Base-by-base conservation (phyloP, 2,329 filamentous ascomycete genomes). In the Cadophora malorum region DNA sequence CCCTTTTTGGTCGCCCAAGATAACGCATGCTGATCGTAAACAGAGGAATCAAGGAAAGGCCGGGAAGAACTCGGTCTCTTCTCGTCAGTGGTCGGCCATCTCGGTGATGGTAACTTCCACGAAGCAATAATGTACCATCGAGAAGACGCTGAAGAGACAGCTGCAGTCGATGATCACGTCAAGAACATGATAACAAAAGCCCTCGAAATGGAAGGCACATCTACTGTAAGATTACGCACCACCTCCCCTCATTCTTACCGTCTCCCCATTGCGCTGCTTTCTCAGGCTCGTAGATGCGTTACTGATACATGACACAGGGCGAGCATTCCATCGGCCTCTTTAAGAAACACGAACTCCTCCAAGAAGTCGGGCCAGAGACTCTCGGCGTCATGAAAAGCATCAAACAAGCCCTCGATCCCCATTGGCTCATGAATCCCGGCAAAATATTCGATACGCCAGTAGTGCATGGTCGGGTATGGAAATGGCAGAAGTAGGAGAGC, bases 31-130 rank as follows among this genome's bases (percentile, higher is more conserved):
- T 35, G 33, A 64, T 14, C 50, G 12, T 4, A 16, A 16, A 41
- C 62, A 70, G 71, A 96, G 78, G 83, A 92, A 50, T 94, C 91
- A 70, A 96, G 97, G 81, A 91, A 92, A 77, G 92, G 96, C 75
- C 89, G 96, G 83, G 91, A 94, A 74, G 88, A 92, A 14, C 84
- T 96, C 9, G 93, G 92, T 0, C 81, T 97, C 1, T 96, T 97
- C 77, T 92, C 93, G 1, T 93, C 90, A 73, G 91, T 96, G 28
- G 83, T 97, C 2, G 94, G 94, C 7, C 94, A 97, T 76, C 90
- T 97, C 65, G 94, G 94, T 9, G 94, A 97, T 76, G 94, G 94
- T 50, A 97, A 97, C 79, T 97, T 97, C 82, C 94, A 97, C 78
- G 90, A 93, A 78, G 92, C 90, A 76, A 94, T 97, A 79, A 91